Evolutionary conservation across 306 rosid species (phyloP).

Genomic region (Casuarina equisetifolia): DNA sequence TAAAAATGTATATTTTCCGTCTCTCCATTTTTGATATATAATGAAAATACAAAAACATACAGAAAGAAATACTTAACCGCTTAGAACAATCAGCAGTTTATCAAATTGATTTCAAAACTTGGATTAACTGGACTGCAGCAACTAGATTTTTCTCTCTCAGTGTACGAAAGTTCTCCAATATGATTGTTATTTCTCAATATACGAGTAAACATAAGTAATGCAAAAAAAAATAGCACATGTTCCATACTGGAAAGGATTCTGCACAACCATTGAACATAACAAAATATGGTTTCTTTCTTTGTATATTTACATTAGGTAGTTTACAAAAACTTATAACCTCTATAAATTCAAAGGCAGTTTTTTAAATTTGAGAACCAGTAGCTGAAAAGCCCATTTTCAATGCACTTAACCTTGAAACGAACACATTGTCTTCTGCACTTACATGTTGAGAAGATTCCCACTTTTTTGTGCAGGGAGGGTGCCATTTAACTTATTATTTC

Average conservation of each 20-base stretch:
- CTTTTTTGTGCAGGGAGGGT: slow-evolving; percentile 53
- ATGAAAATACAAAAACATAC: no score
- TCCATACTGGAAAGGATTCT: neutral
- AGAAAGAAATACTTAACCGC: neutral
- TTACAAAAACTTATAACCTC: neutral
- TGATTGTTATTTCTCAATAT: neutral
- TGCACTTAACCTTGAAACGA: neutral
- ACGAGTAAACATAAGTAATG: neutral
- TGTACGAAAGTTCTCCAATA: neutral
- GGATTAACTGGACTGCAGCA: neutral
- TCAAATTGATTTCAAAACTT: neutral
- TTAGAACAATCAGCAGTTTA: neutral
- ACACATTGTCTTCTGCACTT: slow-evolving; percentile 31
- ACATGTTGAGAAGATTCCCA: slow-evolving; percentile 53
- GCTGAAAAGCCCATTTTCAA: slow-evolving; percentile 4
- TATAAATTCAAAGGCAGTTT: neutral
- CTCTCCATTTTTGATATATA: no score
- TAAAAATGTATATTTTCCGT: no score
- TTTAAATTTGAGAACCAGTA: neutral
- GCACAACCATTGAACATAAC: neutral
- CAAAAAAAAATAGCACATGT: neutral
- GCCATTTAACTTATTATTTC: slow-evolving; percentile 70
- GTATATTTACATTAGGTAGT: neutral
- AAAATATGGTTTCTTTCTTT: neutral
- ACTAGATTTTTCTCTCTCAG: neutral